phyloP scores from a whole-genome alignment of 495 filamentous ascomycete species.

The Aspergillus sclerotioniger region DNA sequence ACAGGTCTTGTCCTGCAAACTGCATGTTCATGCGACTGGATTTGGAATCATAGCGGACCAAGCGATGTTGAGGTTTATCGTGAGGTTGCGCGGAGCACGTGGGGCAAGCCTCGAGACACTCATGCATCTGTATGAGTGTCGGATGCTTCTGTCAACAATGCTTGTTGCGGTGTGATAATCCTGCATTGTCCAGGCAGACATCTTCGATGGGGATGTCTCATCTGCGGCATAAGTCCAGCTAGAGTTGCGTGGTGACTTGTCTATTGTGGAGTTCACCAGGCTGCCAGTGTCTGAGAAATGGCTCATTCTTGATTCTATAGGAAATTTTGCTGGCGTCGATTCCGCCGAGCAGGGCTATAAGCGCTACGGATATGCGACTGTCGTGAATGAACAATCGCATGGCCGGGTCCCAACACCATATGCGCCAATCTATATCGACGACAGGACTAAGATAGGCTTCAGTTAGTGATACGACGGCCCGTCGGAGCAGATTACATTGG shows the following conservation, averaged over 20 bases:
- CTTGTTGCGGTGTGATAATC: constrained; percentile 13
- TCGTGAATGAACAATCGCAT: too few relatives aligned
- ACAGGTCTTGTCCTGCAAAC: not conserved
- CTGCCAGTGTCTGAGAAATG: not conserved
- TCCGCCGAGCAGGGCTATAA: too few relatives aligned
- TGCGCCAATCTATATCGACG: too few relatives aligned
- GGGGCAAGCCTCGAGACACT: not conserved
- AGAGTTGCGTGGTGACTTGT: not conserved
- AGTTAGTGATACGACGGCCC: too few relatives aligned
- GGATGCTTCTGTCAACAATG: not conserved
- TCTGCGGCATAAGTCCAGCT: not conserved
- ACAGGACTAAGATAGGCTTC: too few relatives aligned
- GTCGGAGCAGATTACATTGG: too few relatives aligned
- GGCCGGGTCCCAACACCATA: too few relatives aligned
- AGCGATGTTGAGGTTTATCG: not conserved
- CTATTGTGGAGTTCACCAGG: not conserved
- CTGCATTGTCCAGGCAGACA: constrained; percentile 4
- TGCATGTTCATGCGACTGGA: not conserved
- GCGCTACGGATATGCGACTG: too few relatives aligned
- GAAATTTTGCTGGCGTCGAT: too few relatives aligned
- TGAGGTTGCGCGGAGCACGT: not conserved
- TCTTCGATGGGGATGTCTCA: not conserved
- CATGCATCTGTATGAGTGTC: not conserved
- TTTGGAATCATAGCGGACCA: too few relatives aligned
- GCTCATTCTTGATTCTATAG: too few relatives aligned